These are phyloP conservation scores for Diutina sp. DNA, from an alignment of 1,139 yeast genomes.

Conservation along the genomic window DNA sequence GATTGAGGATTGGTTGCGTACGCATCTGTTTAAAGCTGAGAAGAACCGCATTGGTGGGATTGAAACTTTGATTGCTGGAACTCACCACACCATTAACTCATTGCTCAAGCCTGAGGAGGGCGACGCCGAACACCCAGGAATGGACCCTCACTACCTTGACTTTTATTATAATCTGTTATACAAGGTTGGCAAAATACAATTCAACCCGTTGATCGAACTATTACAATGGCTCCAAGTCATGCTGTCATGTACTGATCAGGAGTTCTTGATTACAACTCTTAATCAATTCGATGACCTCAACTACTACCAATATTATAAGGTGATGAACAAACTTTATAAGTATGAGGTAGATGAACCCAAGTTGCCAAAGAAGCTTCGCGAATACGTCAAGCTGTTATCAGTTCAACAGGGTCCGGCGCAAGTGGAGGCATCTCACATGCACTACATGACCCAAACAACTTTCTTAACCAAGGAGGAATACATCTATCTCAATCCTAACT, in stretches of 20 bases:
- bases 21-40: conserved; percentile 48
- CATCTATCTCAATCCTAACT: conserved; percentile 35
- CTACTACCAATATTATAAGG: conserved; percentile 58
- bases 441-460: conserved; percentile 31
- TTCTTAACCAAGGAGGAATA: conserved; percentile 28
- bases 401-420: conserved; percentile 29
- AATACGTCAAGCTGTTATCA: conserved; percentile 19
- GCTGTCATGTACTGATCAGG: conserved; percentile 45
- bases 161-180: conserved; percentile 47
- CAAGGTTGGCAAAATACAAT: conserved; percentile 49
- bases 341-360: conserved; percentile 74
- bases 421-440: conserved; percentile 18
- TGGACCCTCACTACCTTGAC: conserved; percentile 19
- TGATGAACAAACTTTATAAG: conserved; percentile 56
- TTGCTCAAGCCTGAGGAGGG: neutral
- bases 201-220: conserved; percentile 66
- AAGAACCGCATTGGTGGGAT: conserved; percentile 51
- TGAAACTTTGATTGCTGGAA: conserved; percentile 14
- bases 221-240: conserved; percentile 87
- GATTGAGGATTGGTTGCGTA: conserved; percentile 11
- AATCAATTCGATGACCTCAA: conserved; percentile 48
- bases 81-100: neutral
- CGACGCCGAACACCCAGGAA: conserved; percentile 5
- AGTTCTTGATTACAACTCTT: conserved; percentile 43
- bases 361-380: conserved; percentile 34